phyloP scores from a whole-genome alignment of 306 rosid genomes.

The Cercis canadensis region DNA sequence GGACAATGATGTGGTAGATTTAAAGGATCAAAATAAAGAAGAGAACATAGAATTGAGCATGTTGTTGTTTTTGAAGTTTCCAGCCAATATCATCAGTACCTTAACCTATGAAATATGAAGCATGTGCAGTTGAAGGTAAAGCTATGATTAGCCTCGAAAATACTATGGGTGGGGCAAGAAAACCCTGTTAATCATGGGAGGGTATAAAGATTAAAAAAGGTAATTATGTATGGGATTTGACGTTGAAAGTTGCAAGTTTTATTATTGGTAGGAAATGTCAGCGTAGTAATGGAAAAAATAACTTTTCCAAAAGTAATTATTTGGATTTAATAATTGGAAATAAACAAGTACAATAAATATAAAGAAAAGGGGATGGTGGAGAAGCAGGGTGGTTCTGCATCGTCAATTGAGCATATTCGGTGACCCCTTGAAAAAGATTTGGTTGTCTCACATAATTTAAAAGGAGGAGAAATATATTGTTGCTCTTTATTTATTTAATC shows the following conservation, averaged over 20 bases:
- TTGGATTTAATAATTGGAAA: background rate
- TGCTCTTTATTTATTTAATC: constrained; percentile 27
- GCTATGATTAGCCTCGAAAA: too few species aligned
- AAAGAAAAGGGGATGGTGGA: constrained; percentile 63
- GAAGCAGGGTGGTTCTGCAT: constrained; percentile 50
- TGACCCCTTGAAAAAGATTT: constrained; percentile 48
- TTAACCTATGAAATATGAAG: too few species aligned
- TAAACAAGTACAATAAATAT: background rate
- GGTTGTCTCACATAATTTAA: constrained; percentile 43
- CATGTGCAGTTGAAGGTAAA: too few species aligned
- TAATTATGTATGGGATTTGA: background rate
- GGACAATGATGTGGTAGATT: too few species aligned
- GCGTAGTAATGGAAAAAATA: constrained; percentile 37
- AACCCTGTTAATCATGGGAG: too few species aligned
- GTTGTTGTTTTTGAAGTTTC: too few species aligned
- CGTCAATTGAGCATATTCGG: constrained; percentile 73
- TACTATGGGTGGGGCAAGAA: too few species aligned
- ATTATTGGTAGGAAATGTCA: constrained; percentile 47
- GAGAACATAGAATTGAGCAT: too few species aligned
- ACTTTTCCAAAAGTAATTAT: background rate
- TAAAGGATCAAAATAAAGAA: too few species aligned
- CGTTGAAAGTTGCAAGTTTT: constrained; percentile 38
- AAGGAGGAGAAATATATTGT: constrained; percentile 16
- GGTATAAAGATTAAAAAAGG: too few species aligned
- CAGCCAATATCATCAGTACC: too few species aligned